Evolutionary conservation across 75 land plant species (phyloP).

Genomic region (Gnetum montanum): DNA sequence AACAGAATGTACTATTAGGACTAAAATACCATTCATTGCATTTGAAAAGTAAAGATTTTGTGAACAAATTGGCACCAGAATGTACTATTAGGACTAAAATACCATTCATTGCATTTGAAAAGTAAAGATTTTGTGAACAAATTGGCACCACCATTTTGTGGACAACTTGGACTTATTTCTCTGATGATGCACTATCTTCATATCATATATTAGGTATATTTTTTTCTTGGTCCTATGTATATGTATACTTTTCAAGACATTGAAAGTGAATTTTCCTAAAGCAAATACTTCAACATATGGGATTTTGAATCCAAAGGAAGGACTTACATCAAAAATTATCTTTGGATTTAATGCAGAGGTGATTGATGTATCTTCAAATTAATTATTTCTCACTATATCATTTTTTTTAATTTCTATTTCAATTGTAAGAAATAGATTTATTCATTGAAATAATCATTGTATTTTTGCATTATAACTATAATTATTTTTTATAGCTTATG

Average conservation of each 20-base stretch:
- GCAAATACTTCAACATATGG: slow-evolving; percentile 32
- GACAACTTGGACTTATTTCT: slow-evolving; percentile 91
- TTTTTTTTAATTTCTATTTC: no score
- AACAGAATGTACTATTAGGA: slow-evolving; percentile 64
- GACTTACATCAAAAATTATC: slow-evolving; percentile 76
- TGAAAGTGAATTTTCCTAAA: slow-evolving; percentile 36
- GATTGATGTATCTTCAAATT: slow-evolving; percentile 1
- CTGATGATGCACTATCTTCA: slow-evolving; percentile 64
- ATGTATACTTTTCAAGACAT: slow-evolving; percentile 86
- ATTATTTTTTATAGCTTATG: no score
- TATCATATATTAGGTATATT: slow-evolving; percentile 66
- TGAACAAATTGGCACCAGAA: slow-evolving; percentile 19
- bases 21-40: slow-evolving; percentile 18
- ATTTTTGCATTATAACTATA: no score
- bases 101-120: slow-evolving; percentile 13
- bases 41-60: slow-evolving; percentile 8
- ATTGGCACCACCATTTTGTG: slow-evolving; percentile 51
- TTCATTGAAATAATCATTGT: no score
- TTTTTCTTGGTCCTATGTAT: slow-evolving; percentile 75
- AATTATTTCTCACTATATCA: no score
- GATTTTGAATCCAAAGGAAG: slow-evolving; percentile 76
- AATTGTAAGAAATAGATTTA: no score
- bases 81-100: slow-evolving; percentile 56
- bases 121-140: slow-evolving; percentile 9
- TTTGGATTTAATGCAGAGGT: slow-evolving; percentile 98